A percentile compares a stretch with the other conserved stretches of the same genome.
These are phyloP conservation scores for Bacterosira constricta DNA, from an alignment of 108 stramenopile genomes.

Conservation along the genomic window DNA sequence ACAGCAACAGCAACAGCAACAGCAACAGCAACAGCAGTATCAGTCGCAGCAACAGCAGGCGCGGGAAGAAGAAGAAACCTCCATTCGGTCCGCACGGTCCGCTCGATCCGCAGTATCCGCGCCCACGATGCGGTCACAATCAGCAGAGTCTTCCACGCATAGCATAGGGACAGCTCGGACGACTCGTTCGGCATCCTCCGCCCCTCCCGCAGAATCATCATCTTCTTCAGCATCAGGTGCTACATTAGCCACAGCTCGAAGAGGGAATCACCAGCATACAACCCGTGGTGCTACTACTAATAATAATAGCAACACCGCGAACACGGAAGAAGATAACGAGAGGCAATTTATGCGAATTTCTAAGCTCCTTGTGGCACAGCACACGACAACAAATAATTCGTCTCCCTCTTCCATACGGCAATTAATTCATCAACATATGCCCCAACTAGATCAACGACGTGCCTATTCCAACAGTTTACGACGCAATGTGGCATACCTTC, in stretches of 20 bases:
- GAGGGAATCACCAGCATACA: too few species aligned
- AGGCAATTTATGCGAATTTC: conserved; percentile 40
- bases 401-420: neutral
- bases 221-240: too few species aligned
- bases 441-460: conserved; percentile 3
- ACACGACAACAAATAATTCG: conserved; percentile 12
- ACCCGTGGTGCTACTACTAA: neutral
- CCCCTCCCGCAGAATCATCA: neutral
- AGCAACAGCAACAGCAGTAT: conserved; percentile 1
- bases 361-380: conserved; percentile 13
- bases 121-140: neutral
- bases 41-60: conserved; percentile 2
- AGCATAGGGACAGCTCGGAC: neutral
- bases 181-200: neutral
- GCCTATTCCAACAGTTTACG: conserved; percentile 7
- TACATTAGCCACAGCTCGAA: too few species aligned
- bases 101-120: neutral
- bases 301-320: neutral
- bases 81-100: neutral
- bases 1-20: neutral
- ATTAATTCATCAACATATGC: conserved; percentile 27
- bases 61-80: conserved; percentile 8
- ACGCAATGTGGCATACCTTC: conserved; percentile 17
- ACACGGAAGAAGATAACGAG: conserved; percentile 13
- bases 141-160: neutral